Conservation (phyloP, 2,329 filamentous ascomycete genomes). For the Fusarium heterosporum region DNA sequence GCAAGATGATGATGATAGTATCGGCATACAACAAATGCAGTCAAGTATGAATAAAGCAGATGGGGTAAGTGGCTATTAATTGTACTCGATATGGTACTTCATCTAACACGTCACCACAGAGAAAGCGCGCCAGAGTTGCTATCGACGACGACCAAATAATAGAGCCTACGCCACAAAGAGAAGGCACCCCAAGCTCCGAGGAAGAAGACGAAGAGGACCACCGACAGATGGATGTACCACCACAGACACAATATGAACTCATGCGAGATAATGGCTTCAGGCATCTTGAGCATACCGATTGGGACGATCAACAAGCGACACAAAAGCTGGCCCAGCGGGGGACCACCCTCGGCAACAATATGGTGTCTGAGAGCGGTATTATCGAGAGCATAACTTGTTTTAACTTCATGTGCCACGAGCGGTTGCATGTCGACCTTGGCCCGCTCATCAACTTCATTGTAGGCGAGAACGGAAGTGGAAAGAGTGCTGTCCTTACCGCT, state of each 20-base stretch:
- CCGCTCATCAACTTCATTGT: slow-evolving; percentile 98
- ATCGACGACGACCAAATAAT: slow-evolving; percentile 35
- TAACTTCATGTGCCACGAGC: slow-evolving; percentile 97
- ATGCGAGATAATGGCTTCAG: slow-evolving; percentile 69
- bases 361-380: slow-evolving; percentile 84
- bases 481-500: slow-evolving; percentile 94
- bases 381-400: slow-evolving; percentile 87
- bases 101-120: slow-evolving; percentile 34
- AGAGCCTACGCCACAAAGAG: slow-evolving; percentile 26
- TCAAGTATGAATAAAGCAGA: slow-evolving; percentile 55
- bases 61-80: slow-evolving; percentile 51
- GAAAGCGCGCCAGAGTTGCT: slow-evolving; percentile 53
- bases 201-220: slow-evolving; percentile 47
- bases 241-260: slow-evolving; percentile 71
- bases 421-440: slow-evolving; percentile 84
- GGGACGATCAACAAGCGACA: slow-evolving; percentile 73
- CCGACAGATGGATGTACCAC: slow-evolving; percentile 51
- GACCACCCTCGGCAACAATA: slow-evolving; percentile 71
- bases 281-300: slow-evolving; percentile 67
- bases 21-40: slow-evolving; percentile 55
- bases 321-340: slow-evolving; percentile 69
- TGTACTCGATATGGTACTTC: not conserved
- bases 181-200: slow-evolving; percentile 47
- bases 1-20: slow-evolving; percentile 51
- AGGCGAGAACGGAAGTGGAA: slow-evolving; percentile 96